phyloP scores from a whole-genome alignment of 164 flowering plant species.

The Annona cherimola region DNA sequence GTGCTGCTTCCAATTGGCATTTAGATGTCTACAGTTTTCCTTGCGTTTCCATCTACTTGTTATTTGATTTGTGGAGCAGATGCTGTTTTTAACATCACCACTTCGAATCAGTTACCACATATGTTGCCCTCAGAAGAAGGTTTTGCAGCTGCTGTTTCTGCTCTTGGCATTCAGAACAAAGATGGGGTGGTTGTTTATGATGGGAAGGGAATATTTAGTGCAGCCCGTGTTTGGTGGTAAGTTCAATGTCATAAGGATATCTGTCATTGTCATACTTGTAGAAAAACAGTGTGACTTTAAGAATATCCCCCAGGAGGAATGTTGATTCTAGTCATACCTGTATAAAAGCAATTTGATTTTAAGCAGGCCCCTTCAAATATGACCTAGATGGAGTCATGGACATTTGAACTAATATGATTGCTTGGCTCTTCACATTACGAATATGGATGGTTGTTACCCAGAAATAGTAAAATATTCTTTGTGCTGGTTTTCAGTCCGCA shows the following conservation, averaged over 20 bases:
- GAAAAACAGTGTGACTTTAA: too few relatives aligned
- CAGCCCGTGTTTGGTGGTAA: constrained; percentile 99
- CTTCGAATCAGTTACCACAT: constrained; percentile 75
- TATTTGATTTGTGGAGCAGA: not conserved
- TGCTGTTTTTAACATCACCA: constrained; percentile 3
- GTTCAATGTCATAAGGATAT: constrained; percentile 6
- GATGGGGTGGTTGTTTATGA: constrained; percentile 93
- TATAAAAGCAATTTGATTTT: not conserved
- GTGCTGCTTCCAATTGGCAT: not conserved
- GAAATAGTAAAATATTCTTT: not conserved
- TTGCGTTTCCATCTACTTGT: not conserved
- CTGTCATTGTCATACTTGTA: too few relatives aligned
- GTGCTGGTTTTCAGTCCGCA: not conserved
- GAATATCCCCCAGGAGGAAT: not conserved
- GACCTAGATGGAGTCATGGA: not conserved
- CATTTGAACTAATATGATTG: not conserved
- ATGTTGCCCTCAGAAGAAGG: constrained; percentile 98
- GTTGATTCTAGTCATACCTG: not conserved
- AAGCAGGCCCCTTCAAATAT: not conserved
- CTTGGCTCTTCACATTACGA: not conserved
- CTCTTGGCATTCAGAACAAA: constrained; percentile 83
- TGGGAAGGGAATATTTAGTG: constrained; percentile 97
- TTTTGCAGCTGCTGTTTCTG: constrained; percentile 95
- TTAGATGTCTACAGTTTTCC: not conserved
- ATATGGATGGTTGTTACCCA: not conserved